Evolutionary conservation across 2,329 filamentous ascomycete species (phyloP).

Genomic region (Parafenestella ontariensis): DNA sequence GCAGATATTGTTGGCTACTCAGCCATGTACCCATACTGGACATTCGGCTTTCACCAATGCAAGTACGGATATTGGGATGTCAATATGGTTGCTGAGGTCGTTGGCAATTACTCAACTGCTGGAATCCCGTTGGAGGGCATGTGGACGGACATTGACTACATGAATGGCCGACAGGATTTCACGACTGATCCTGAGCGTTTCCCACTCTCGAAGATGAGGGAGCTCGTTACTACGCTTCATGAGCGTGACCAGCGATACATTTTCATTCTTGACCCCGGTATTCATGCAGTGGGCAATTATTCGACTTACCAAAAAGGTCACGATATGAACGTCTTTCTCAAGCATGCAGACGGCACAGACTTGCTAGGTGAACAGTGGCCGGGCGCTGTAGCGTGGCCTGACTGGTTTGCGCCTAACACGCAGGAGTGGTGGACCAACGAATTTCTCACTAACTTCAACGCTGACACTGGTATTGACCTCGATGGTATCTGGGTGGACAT

Average conservation of each 20-base stretch:
- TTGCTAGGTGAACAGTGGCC: constrained; percentile 77
- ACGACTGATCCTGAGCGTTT: constrained; percentile 70
- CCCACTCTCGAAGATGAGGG: constrained; percentile 66
- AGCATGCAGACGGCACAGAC: constrained; percentile 61
- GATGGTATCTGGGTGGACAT: constrained; percentile 71
- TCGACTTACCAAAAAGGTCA: constrained; percentile 67
- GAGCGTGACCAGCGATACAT: constrained; percentile 72
- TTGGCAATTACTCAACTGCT: constrained; percentile 71
- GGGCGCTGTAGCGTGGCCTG: constrained; percentile 73
- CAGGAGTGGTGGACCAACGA: constrained; percentile 74
- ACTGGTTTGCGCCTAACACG: constrained; percentile 75
- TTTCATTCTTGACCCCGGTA: constrained; percentile 75
- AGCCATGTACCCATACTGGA: constrained; percentile 61
- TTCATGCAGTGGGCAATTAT: constrained; percentile 60
- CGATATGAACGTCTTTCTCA: constrained; percentile 63
- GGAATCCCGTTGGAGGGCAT: constrained; percentile 74
- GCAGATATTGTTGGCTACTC: constrained; percentile 58
- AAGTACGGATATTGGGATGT: constrained; percentile 63
- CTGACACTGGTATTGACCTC: constrained; percentile 71
- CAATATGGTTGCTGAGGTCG: constrained; percentile 70
- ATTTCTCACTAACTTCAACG: constrained; percentile 69
- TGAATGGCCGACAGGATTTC: constrained; percentile 66
- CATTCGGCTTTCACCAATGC: constrained; percentile 61
- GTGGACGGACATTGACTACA: constrained; percentile 78
- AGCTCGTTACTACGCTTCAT: constrained; percentile 72